Conservation (phyloP, 257 asterid species). For the Solanum ossicruentum region DNA sequence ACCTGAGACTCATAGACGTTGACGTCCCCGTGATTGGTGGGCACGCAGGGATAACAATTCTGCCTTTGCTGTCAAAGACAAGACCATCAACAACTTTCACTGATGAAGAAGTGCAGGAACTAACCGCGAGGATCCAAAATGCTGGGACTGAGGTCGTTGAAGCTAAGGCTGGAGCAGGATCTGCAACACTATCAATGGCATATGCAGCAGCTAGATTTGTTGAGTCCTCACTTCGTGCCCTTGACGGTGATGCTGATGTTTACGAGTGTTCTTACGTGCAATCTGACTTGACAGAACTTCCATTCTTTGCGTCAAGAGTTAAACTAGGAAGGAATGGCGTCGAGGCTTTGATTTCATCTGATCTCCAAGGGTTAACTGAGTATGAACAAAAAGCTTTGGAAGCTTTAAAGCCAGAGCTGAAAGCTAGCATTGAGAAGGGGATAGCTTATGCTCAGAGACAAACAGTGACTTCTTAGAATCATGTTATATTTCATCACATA, state of each 20-base stretch:
- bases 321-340: slow-evolving; percentile 8
- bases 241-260: slow-evolving; percentile 7
- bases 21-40: slow-evolving; percentile 11
- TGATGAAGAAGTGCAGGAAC: background rate
- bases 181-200: slow-evolving; percentile 5
- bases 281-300: slow-evolving; percentile 10
- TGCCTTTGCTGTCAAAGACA: slow-evolving; percentile 7
- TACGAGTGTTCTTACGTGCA: slow-evolving; percentile 8
- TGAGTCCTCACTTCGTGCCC: slow-evolving; percentile 9
- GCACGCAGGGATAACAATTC: slow-evolving; percentile 7
- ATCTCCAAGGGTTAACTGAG: slow-evolving; percentile 3
- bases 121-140: slow-evolving; percentile 8
- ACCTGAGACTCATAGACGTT: slow-evolving; percentile 6
- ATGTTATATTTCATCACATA: background rate
- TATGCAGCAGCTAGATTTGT: slow-evolving; percentile 12
- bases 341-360: slow-evolving; percentile 7
- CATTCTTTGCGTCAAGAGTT: slow-evolving; percentile 12
- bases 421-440: slow-evolving; percentile 9
- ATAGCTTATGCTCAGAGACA: slow-evolving; percentile 2
- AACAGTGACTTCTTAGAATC: background rate
- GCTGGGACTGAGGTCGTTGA: slow-evolving; percentile 8
- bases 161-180: background rate
- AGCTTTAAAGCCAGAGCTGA: slow-evolving; percentile 5
- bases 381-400: slow-evolving; percentile 3
- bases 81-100: slow-evolving; percentile 8